phyloP scores from a whole-genome alignment of 805 yeast genomes.

The Priceomyces carsonii region DNA sequence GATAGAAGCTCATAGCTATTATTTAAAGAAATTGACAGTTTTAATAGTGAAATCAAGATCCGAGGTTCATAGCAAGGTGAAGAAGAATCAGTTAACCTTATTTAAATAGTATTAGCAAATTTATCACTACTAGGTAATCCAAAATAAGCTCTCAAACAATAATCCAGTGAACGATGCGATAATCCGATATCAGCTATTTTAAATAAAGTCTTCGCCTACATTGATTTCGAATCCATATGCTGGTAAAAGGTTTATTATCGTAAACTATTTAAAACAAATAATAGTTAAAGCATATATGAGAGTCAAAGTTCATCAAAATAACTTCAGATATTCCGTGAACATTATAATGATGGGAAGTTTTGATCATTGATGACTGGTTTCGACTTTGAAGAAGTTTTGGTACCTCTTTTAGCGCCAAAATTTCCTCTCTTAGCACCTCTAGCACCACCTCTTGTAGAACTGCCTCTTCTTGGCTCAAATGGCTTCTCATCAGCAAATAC shows the following conservation, averaged over 20 bases:
- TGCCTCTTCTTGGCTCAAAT: constrained; percentile 28
- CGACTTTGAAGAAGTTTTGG: constrained; percentile 30
- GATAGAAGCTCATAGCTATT: too few relatives aligned
- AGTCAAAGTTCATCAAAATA: constrained; percentile 2
- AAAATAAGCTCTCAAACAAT: too few relatives aligned
- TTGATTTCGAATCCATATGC: too few relatives aligned
- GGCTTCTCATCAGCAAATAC: constrained; percentile 58
- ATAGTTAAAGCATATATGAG: not conserved
- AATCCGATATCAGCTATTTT: too few relatives aligned
- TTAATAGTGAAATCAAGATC: too few relatives aligned
- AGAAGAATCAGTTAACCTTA: too few relatives aligned
- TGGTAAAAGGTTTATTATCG: constrained; percentile 2
- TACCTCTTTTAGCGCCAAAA: constrained; percentile 28
- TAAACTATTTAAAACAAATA: constrained; percentile 2
- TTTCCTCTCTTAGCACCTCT: constrained; percentile 24
- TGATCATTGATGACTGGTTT: constrained; percentile 52
- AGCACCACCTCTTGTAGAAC: constrained; percentile 29
- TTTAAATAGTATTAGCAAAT: too few relatives aligned
- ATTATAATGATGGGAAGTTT: constrained; percentile 70
- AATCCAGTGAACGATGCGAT: too few relatives aligned
- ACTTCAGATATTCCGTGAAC: constrained; percentile 3
- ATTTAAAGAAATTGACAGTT: too few relatives aligned
- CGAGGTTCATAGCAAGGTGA: too few relatives aligned
- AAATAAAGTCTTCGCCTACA: too few relatives aligned
- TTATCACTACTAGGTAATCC: too few relatives aligned